A percentile compares a stretch with the other conserved stretches of the same genome.
Conservation (phyloP, 768 basidiomycete genomes). For the Auriscalpium orientale region DNA sequence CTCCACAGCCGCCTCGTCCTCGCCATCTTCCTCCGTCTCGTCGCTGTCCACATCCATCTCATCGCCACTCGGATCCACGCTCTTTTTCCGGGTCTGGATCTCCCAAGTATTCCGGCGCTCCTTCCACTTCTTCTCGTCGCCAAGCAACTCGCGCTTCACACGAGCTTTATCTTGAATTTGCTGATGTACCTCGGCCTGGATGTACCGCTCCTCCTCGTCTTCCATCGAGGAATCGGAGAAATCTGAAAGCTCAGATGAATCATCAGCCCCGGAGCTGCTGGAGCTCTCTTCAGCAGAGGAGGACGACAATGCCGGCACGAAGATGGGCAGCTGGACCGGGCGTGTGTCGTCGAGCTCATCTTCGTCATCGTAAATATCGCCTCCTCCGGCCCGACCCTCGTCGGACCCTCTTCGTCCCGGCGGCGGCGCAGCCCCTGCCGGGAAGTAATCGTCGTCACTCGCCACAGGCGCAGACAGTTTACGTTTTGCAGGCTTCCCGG, state of each 20-base stretch:
- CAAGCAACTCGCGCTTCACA: conserved; percentile 51
- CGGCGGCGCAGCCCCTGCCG: conserved; percentile 1
- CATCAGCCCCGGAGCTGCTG: conserved; percentile 11
- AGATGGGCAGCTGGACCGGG: conserved; percentile 8
- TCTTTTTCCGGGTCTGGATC: conserved; percentile 51
- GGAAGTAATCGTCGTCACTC: conserved; percentile 2
- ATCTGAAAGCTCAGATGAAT: conserved; percentile 8
- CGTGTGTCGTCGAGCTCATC: conserved; percentile 4
- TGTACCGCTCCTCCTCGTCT: conserved; percentile 12
- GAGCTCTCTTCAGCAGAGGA: conserved; percentile 24
- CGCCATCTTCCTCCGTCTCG: conserved; percentile 50
- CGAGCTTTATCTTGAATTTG: conserved; percentile 36
- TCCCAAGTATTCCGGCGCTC: conserved; percentile 15
- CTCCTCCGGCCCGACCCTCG: not conserved
- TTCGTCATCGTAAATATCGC: conserved; percentile 2
- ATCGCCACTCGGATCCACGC: conserved; percentile 54
- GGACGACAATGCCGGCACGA: conserved; percentile 15
- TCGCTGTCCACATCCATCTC: conserved; percentile 59
- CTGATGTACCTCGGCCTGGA: conserved; percentile 11
- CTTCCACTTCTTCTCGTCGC: conserved; percentile 37
- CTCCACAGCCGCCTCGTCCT: conserved; percentile 33
- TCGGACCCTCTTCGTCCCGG: conserved; percentile 4
- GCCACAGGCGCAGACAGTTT: not conserved
- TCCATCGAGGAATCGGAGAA: conserved; percentile 15
- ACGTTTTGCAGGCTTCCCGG: conserved; percentile 4